These are phyloP conservation scores for Skeletonema grethae DNA, from an alignment of 108 stramenopile species.

Conservation along the genomic window DNA sequence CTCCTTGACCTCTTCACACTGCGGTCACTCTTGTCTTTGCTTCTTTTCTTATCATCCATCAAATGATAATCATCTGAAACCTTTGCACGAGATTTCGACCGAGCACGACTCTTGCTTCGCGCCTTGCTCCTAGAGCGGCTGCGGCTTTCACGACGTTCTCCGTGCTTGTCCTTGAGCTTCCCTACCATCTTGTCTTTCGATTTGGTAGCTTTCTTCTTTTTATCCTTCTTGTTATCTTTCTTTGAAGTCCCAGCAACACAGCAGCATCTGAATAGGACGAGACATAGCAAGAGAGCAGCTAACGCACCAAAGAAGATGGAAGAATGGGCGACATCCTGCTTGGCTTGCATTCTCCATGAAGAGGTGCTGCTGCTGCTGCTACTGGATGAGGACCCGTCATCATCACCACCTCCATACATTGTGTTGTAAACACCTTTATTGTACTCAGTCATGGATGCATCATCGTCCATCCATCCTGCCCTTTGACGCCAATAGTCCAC, in stretches of 20 bases:
- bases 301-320: conserved; percentile 47
- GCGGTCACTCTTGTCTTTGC: conserved; percentile 21
- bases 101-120: conserved; percentile 18
- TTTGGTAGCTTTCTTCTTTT: conserved; percentile 18
- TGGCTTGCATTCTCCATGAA: not conserved
- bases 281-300: conserved; percentile 46
- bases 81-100: conserved; percentile 29
- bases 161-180: conserved; percentile 52
- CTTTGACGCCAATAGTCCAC: conserved; percentile 80
- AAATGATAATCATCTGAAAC: conserved; percentile 61
- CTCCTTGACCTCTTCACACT: conserved; percentile 22
- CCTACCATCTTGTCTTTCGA: conserved; percentile 40
- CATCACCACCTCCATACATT: conserved; percentile 58
- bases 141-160: conserved; percentile 30
- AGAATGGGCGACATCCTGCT: conserved; percentile 5
- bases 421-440: conserved; percentile 72
- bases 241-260: conserved; percentile 27
- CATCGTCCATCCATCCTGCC: conserved; percentile 88
- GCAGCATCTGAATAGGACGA: conserved; percentile 57
- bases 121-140: conserved; percentile 45
- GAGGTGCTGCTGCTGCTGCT: not conserved
- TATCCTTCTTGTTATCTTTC: conserved; percentile 5
- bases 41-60: conserved; percentile 54
- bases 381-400: conserved; percentile 1
- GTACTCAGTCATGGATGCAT: conserved; percentile 68